These are phyloP conservation scores for Taiozyma sp. DNA, from an alignment of 1,139 yeast genomes.

Conservation along the genomic window DNA sequence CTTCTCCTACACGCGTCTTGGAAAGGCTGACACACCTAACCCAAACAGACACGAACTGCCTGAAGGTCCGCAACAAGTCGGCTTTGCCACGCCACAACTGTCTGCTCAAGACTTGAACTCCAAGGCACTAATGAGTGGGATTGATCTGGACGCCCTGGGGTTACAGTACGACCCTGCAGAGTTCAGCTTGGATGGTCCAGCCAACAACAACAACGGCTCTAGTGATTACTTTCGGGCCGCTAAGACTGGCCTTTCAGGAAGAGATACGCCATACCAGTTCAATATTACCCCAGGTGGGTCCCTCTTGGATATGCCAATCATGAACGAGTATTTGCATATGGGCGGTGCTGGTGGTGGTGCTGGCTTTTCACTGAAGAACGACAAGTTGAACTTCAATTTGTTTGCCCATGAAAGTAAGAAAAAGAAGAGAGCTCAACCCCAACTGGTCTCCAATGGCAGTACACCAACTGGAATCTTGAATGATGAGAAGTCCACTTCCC, in stretches of 20 bases:
- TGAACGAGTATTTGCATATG: conserved; percentile 26
- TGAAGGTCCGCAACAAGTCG: conserved; percentile 61
- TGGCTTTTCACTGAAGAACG: conserved; percentile 22
- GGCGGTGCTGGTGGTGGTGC: conserved; percentile 29
- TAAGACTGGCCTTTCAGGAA: conserved; percentile 4
- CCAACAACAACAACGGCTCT: conserved; percentile 1
- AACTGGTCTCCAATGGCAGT: neutral
- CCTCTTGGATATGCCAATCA: conserved; percentile 25
- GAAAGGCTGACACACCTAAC: conserved; percentile 2
- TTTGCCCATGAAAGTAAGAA: conserved; percentile 16
- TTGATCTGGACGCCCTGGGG: conserved; percentile 35
- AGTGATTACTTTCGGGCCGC: neutral
- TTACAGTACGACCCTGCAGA: conserved; percentile 29
- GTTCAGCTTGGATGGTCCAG: conserved; percentile 23
- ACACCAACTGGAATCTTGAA: neutral
- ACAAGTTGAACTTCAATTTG: conserved; percentile 17
- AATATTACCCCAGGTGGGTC: conserved; percentile 28
- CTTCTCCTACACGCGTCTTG: conserved; percentile 50
- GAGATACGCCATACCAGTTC: conserved; percentile 27
- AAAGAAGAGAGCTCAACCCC: neutral
- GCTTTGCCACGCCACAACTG: conserved; percentile 77
- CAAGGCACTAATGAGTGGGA: conserved; percentile 32
- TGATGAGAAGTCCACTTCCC: neutral
- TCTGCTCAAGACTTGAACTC: conserved; percentile 33
- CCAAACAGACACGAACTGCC: conserved; percentile 17